Base-by-base conservation (phyloP, 2,329 filamentous ascomycete species). In the Monosporascus sp. region DNA sequence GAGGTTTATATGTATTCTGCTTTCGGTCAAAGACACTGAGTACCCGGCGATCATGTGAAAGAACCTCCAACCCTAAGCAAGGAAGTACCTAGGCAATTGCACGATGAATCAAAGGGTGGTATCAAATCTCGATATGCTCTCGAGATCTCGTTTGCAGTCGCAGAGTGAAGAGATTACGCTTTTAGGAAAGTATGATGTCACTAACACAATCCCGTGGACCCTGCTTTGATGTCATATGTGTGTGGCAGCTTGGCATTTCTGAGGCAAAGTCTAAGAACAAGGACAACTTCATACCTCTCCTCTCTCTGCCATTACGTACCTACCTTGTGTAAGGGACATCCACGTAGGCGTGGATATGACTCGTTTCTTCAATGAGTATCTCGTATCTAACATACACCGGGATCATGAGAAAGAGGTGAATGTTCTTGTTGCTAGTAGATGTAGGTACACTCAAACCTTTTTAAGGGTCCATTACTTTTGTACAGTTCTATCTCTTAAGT, bases 141-240 rank as follows among this genome's bases (percentile, higher is more conserved):
- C 47, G 54, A 42, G 36, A 53, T 54, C 54, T 54, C 52, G 51
- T 51, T 57, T 52, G 45, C 38, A 38, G 18, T 38, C 34, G 45
- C 8, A 38, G 49, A 52, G 27, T 41, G 38, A 53, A 42, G 53
- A 52, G 47, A 45, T 55, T 60, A 52, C 60, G 17, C 55, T 54
- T 62, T 62, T 60, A 55, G 61, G 59, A 51, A 61, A 58, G 34
- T 44, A 55, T 38, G 52, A 61, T 56, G 57, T 61, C 56, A 60
- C 22, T 57, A 6, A 20, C 15, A 50, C 53, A 54, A 36, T 37
- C 51, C 37, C 38, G 15, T 49, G 47, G 47, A 31, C 36, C 34
- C 18, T 50, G 48, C 27, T 41, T 56, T 59, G 57, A 60, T 59
- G 58, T 59, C 57, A 60, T 59, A 37, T 38, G 25, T 46, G 42